Evolutionary conservation across 78 protist species (phyloP), one percentile per base, ranked within the genome.

Genomic region (Dictyostelium intermedium): DNA sequence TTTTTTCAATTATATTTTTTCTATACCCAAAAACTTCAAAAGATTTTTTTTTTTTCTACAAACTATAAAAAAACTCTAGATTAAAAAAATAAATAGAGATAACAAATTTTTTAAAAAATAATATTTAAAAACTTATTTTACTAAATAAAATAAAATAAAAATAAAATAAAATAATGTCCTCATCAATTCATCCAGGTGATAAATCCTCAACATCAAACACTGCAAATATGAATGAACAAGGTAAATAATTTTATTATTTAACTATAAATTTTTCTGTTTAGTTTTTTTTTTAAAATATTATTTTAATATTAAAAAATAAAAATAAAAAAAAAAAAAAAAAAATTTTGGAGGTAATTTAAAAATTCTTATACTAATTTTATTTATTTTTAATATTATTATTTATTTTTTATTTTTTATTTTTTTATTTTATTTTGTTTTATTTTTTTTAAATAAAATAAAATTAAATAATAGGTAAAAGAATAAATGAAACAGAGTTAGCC

Each of bases 121-220:
- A n/a, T 13, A 53, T 1, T 14, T 16, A 53, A 13, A 1, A 13
- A 16, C 14, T 14, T 14, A 7, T 7, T 8, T 14, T 53, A 53
- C 0, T 16, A 53, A 53, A 0, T 53, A 53, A 16, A 53, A 14
- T 16, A 13, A 5, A 16, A 1, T 53, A 14, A 53, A 14, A 13
- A 50, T 50, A 61, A 61, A 20, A 61, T 2, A 14, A 32, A 70
- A 70, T 14, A 25, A 72, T 72, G 79, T 72, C 79, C 10, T 39
- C 72, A 63, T 39, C 91, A 69, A n/a, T 84, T 25, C 93, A 87
- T 63, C 93, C 93, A 56, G 93, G 93, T 27, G 93, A 87, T 78
- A 87, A 87, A 87, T 39, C 27, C 41, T 23, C 93, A 53, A 56
- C 70, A 32, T 56, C 93, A 30, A 47, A 56, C 30, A 77, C 93